phyloP scores from a whole-genome alignment of 345 rosid species.

The Acer campestre region DNA sequence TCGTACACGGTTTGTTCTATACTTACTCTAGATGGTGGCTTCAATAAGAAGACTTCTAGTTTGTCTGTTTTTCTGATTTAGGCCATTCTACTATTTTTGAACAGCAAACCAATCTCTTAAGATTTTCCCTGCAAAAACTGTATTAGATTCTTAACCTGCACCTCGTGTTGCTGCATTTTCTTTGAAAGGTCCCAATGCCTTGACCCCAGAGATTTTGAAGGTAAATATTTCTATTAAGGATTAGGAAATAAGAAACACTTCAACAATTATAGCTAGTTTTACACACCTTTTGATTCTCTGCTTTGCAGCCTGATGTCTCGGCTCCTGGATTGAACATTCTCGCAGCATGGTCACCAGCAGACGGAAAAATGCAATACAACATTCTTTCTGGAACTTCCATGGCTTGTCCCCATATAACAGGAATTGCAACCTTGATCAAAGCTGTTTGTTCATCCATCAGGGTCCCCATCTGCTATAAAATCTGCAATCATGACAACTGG shows the following conservation, averaged over 20 bases:
- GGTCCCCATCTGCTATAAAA: conserved; percentile 65
- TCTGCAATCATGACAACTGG: conserved; percentile 83
- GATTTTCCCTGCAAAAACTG: conserved; percentile 47
- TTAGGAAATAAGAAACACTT: neutral
- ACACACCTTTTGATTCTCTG: conserved; percentile 14
- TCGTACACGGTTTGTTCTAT: conserved; percentile 40
- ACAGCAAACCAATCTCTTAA: conserved; percentile 43
- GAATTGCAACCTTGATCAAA: conserved; percentile 61
- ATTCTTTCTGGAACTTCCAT: conserved; percentile 71
- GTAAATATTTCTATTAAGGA: conserved; percentile 22
- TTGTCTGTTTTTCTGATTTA: conserved; percentile 21
- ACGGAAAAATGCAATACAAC: conserved; percentile 42
- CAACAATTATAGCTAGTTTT: neutral
- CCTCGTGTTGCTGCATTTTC: conserved; percentile 55
- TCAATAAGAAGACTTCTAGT: neutral
- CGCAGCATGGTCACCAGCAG: conserved; percentile 65
- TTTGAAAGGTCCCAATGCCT: conserved; percentile 57
- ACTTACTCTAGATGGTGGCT: neutral
- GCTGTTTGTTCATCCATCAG: conserved; percentile 51
- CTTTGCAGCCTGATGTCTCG: conserved; percentile 52
- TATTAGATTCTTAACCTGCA: conserved; percentile 47
- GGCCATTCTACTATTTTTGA: neutral
- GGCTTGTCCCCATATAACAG: conserved; percentile 73
- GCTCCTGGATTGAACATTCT: conserved; percentile 65
- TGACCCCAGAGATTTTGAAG: conserved; percentile 60